phyloP scores from a whole-genome alignment of 345 rosid genomes.

The Carallia brachiata region DNA sequence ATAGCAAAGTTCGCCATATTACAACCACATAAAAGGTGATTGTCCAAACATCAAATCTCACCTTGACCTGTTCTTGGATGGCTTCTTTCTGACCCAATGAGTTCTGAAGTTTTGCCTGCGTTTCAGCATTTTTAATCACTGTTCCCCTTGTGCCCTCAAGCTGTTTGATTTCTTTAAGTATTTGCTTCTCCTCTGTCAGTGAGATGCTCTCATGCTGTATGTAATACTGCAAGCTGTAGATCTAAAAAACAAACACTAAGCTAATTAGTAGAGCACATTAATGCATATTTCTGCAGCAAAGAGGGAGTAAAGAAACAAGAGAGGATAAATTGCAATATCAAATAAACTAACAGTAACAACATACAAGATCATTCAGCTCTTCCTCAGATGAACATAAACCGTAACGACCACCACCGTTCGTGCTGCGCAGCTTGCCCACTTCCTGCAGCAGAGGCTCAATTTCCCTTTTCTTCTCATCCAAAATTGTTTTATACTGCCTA shows the following conservation, averaged over 20 bases:
- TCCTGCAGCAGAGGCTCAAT: slow-evolving; percentile 88
- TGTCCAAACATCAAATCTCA: slow-evolving; percentile 32
- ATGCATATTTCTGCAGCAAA: slow-evolving; percentile 8
- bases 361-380: slow-evolving; percentile 77
- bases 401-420: slow-evolving; percentile 38
- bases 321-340: not conserved
- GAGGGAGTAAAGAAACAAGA: not conserved
- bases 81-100: slow-evolving; percentile 82
- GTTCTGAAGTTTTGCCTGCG: slow-evolving; percentile 82
- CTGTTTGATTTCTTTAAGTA: slow-evolving; percentile 82
- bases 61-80: slow-evolving; percentile 92
- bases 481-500: slow-evolving; percentile 36
- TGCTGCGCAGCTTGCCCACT: slow-evolving; percentile 68
- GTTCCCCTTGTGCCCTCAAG: slow-evolving; percentile 91
- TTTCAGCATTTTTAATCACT: slow-evolving; percentile 78
- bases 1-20: slow-evolving; percentile 1
- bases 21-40: slow-evolving; percentile 1
- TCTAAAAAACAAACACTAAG: slow-evolving; percentile 43
- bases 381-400: slow-evolving; percentile 85
- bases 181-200: slow-evolving; percentile 85
- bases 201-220: slow-evolving; percentile 95
- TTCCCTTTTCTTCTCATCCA: slow-evolving; percentile 70
- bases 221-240: slow-evolving; percentile 66
- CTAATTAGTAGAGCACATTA: slow-evolving; percentile 11
- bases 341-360: slow-evolving; percentile 20